Evolutionary conservation across 1,139 yeast species (phyloP).

Genomic region (Pichia cactophila): DNA sequence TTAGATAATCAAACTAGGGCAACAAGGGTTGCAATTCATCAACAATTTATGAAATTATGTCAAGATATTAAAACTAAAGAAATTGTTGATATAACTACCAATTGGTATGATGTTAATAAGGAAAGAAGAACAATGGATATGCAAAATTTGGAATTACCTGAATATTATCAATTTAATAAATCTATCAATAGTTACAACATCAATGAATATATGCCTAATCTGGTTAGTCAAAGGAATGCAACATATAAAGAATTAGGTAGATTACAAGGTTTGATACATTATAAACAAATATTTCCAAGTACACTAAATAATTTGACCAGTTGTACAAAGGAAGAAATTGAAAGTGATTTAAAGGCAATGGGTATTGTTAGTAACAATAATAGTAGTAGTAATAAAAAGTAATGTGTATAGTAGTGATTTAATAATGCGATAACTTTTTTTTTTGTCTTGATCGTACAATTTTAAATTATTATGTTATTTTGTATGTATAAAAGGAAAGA

Average conservation of each 20-base stretch:
- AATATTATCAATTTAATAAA: conserved; percentile 27
- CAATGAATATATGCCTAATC: conserved; percentile 27
- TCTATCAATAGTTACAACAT: conserved; percentile 21
- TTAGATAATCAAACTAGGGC: conserved; percentile 79
- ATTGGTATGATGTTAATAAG: conserved; percentile 88
- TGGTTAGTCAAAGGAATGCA: conserved; percentile 48
- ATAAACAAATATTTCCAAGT: conserved; percentile 50
- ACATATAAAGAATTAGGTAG: conserved; percentile 49
- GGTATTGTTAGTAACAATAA: conserved; percentile 1
- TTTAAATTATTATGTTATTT: conserved; percentile 4
- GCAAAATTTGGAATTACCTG: conserved; percentile 34
- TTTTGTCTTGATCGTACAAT: neutral
- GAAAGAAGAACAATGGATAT: conserved; percentile 84
- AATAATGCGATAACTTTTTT: no score
- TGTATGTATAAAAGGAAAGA: conserved; percentile 8
- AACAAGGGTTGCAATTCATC: conserved; percentile 72
- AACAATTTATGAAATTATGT: conserved; percentile 64
- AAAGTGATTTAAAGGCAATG: conserved; percentile 45
- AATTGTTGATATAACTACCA: conserved; percentile 68
- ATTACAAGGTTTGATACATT: conserved; percentile 47
- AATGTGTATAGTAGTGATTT: neutral
- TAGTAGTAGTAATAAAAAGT: neutral
- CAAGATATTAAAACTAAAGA: conserved; percentile 62
- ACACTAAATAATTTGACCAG: conserved; percentile 46
- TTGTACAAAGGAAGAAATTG: conserved; percentile 55